Conservation (phyloP, 352 stramenopile species). For the Globisporangium solare region DNA sequence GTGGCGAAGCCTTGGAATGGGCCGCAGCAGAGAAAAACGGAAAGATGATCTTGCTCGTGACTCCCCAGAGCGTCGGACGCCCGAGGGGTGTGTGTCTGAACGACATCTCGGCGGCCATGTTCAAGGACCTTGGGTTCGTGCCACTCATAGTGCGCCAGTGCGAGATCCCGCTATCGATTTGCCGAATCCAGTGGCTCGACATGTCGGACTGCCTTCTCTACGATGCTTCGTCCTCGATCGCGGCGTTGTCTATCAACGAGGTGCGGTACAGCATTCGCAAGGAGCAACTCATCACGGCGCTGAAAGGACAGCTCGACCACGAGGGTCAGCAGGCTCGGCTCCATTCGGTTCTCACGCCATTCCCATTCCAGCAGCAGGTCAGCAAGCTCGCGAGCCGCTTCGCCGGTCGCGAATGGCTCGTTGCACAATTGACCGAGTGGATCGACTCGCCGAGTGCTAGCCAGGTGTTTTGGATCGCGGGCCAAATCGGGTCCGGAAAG, state of each 20-base stretch:
- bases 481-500: conserved; percentile 67
- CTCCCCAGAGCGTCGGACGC: conserved; percentile 61
- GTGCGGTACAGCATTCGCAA: conserved; percentile 46
- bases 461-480: conserved; percentile 69
- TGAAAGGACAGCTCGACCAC: conserved; percentile 64
- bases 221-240: neutral
- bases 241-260: conserved; percentile 30
- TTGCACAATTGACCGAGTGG: conserved; percentile 43
- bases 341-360: conserved; percentile 57
- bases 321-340: conserved; percentile 67
- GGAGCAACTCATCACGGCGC: conserved; percentile 47
- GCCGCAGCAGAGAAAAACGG: conserved; percentile 49
- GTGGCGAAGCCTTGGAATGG: conserved; percentile 61
- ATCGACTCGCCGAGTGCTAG: conserved; percentile 24
- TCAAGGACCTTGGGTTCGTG: conserved; percentile 59
- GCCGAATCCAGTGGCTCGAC: conserved; percentile 79
- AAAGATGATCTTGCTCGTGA: conserved; percentile 67
- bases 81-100: conserved; percentile 64
- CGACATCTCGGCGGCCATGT: conserved; percentile 71
- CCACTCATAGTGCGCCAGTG: conserved; percentile 66
- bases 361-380: conserved; percentile 74
- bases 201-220: conserved; percentile 68
- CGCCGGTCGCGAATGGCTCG: conserved; percentile 57
- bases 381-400: conserved; percentile 66
- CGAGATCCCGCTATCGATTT: conserved; percentile 78